Evolutionary conservation across 2,329 filamentous ascomycete genomes (phyloP), one percentile per base, ranked within the genome.

Genomic region (Drechmeria coniospora): DNA sequence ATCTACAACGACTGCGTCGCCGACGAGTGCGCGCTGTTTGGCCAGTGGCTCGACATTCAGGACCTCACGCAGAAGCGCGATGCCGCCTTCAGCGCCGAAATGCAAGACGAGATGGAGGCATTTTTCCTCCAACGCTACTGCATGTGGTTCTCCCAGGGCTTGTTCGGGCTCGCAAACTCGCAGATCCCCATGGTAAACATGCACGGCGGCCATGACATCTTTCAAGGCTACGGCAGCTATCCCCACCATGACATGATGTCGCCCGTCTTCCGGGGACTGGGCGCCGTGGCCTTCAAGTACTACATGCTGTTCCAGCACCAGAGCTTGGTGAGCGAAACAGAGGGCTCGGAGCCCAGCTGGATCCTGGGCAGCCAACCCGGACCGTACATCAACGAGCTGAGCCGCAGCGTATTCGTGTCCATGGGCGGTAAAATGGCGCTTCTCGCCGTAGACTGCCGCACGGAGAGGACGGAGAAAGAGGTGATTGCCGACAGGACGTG

Each of bases 151-250:
- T 94, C 86, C 0, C 86, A 92, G 44, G 90, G 92, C 0, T 59
- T 95, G 5, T 98, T 94, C 45, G 74, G 79, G n/a, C 69, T 98
- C 46, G 90, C 87, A 5, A 86, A 78, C 41, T 79, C 80, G 2
- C 87, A 95, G 49, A 95, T 98, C 25, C 86, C 90, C 7, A 95
- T 94, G 86, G 72, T 98, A 43, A 98, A 98, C 49, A 86, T 98
- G 51, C 94, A 80, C 63, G 87, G 95, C 50, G 90, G 95, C 42
- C 90, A 95, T 47, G 81, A 90, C 40, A 79, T 86, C 40, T 86
- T 86, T 37, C 79, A 86, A 52, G 90, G 92, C 1, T 98, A 78
- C 47, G 90, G 90, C 6, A 93, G 84, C 0, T 98, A 95, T 49
- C 76, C 86, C 4, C 71, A 94, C 39, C 73, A 81, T 39, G 90